Evolutionary conservation across 1,139 yeast species (phyloP).

Genomic region (Blastobotrys aristatus): DNA sequence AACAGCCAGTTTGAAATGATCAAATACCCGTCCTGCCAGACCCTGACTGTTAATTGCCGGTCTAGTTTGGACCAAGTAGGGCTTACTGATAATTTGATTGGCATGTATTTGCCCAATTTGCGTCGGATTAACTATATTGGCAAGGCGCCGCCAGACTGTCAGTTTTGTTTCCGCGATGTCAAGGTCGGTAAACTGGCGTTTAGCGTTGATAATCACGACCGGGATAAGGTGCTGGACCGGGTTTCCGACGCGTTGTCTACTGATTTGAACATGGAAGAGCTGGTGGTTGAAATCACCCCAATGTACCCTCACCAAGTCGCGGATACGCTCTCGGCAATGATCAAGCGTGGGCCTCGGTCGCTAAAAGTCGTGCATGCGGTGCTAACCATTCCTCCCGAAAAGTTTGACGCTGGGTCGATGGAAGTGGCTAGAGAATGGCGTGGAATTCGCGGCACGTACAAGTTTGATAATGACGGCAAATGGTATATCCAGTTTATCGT

Average conservation of each 20-base stretch:
- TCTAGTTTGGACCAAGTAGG: background rate
- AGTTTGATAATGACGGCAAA: constrained; percentile 1
- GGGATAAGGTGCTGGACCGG: background rate
- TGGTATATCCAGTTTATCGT: background rate
- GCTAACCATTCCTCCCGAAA: background rate
- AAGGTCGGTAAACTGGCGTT: background rate
- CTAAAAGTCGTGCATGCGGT: background rate
- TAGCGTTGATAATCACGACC: background rate
- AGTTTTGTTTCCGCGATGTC: background rate
- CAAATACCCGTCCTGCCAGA: background rate
- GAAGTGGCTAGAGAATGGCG: background rate
- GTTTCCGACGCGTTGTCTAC: background rate
- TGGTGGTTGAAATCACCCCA: background rate
- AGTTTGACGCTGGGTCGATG: background rate
- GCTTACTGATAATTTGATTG: background rate
- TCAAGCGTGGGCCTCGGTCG: background rate
- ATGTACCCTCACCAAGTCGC: background rate
- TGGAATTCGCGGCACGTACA: background rate
- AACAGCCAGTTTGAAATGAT: background rate
- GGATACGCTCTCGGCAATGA: background rate
- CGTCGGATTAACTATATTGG: background rate
- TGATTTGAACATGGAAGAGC: background rate
- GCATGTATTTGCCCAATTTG: background rate
- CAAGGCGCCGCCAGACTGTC: background rate
- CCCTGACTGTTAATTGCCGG: background rate